Base-by-base conservation (phyloP, 192 early-diverging fungal species). In the Coemansia sp. region DNA sequence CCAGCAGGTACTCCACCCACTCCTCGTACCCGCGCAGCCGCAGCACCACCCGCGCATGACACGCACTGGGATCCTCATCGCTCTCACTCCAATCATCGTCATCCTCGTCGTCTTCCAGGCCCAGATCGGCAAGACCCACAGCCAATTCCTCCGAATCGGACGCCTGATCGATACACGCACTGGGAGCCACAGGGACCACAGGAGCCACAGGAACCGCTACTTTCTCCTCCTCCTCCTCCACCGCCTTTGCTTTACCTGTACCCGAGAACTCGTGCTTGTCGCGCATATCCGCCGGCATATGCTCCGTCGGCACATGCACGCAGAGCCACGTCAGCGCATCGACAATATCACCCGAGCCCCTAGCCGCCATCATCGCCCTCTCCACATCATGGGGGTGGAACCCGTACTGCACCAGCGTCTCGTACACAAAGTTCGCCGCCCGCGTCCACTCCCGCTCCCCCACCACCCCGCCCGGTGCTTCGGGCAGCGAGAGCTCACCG, bases 271-370 rank as follows among this genome's bases (percentile, higher is more conserved):
- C 76, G 14, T 69, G 59, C 59, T 73, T 78, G 19, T 78, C 76
- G 36, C 76, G 69, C 76, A 78, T 78, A 50, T 69, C 67, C 0
- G 35, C 53, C 16, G 76, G 76, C 76, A 78, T 59, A 6, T 63
- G 29, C 5, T 78, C 76, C 1, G 76, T 67, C 2, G 70, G 63
- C 7, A 78, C 67, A 42, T 69, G 29, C 11, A 73, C 42, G 48
- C 76, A 78, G 31, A 78, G 53, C 70, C 76, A 73, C 10, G 67
- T 63, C 17, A 78, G 35, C 57, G 48, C 41, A 19, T 78, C 70
- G 4, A 57, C n/a, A 35, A 77, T 51, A 24, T 62, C 69, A 13
- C 74, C 74, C 27, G 48, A 14, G 11, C 74, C 74, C 21, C 33
- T 51, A 0, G 65, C 50, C 8, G 64, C 68, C 27, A 29, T 13